Base-by-base conservation (phyloP, 441 rosid species). In the Populus hybrid region DNA sequence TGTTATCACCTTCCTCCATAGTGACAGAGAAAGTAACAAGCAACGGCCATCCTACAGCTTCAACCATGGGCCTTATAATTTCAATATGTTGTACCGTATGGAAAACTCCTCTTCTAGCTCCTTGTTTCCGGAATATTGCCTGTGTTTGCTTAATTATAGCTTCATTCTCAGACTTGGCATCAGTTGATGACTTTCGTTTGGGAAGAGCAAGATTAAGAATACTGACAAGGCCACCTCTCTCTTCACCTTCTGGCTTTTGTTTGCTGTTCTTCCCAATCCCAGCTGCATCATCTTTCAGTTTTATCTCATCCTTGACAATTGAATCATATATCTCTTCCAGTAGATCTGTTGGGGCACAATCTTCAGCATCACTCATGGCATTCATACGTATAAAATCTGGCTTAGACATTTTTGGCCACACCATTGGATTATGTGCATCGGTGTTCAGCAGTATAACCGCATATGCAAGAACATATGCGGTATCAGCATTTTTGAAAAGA, bases 1-100 rank as follows among this genome's bases (percentile, higher is more conserved):
- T 97, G 87, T 92, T 93, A 61, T 97, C 99, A 85, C 93, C 99
- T 89, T 95, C 99, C 89, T 95, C 99, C 99, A 97, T 95, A 26
- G 97, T 97, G 78, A 97, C 99, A 2, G 99, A 97, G 89, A 97
- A 97, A 76, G 99, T 88, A 73, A 97, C 99, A 77, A 97, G 99
- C 82, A 95, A 82, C 70, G 99, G 93, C 99, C 99, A 97, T 74
- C 99, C 99, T 83, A 97, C 97, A 59, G 99, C 98, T 85, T 97
- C 99, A 82, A 95, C 97, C 99, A 97, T 93, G 77, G 99, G 99
- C 86, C 93, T 91, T 77, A 95, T 87, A 50, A 97, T 88, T 81
- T 95, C 98, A 75, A 91, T 89, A 80, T 89, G 87, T 72, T 93
- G 85, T 57, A 92, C 89, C 34, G 95, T 90, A 78, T 92, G 90